Base-by-base conservation (phyloP, 495 filamentous ascomycete species). In the Oleoguttula mirabilis region DNA sequence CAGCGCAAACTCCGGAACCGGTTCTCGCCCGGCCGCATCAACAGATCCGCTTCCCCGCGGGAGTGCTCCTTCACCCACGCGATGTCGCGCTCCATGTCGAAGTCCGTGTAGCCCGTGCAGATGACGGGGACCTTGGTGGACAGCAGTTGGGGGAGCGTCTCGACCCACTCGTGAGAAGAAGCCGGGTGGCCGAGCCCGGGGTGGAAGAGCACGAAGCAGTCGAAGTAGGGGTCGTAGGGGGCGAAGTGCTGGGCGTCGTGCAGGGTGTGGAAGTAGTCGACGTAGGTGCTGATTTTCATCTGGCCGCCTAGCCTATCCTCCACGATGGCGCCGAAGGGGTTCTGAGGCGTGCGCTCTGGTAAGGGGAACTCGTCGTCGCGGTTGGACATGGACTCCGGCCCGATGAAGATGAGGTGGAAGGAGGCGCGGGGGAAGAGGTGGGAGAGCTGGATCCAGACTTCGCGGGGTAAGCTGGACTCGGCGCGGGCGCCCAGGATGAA, bases 241-340 rank as follows among this genome's bases (percentile, higher is more conserved):
- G 81, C 72, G 66, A 96, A 99, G 42, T 83, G 69, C 22, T 80
- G 75, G 1, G 88, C 78, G 53, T 88, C 76, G 64, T 96, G 88
- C 55, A 99, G 72, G 1, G 86, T 95, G 60, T 99, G 88, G 67
- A 88, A 99, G 63, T 99, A 95, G 45, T 99, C 92, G 19, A 95
- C 88, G 53, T 85, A 94, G 0, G 90, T 99, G 55, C 76, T 85
- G 50, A 99, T 92, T 67, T 96, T 96, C 76, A 94, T 76, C 41
- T 76, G 75, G 15, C 78, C 74, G 52, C 77, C 79, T 2, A 96
- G 69, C 14, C 88, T 71, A 58, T 87, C 86, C 63, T 99, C 92
- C 6, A 94, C 77, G 17, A 96, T 71, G 7, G 82, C 84, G 10
- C 92, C 92, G 52, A 87, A 99, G 0, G 92, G 90, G 52, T 99